These are phyloP conservation scores for Trichoderma koningiopsis DNA, from an alignment of 2,329 filamentous ascomycete genomes.

Conservation along the genomic window DNA sequence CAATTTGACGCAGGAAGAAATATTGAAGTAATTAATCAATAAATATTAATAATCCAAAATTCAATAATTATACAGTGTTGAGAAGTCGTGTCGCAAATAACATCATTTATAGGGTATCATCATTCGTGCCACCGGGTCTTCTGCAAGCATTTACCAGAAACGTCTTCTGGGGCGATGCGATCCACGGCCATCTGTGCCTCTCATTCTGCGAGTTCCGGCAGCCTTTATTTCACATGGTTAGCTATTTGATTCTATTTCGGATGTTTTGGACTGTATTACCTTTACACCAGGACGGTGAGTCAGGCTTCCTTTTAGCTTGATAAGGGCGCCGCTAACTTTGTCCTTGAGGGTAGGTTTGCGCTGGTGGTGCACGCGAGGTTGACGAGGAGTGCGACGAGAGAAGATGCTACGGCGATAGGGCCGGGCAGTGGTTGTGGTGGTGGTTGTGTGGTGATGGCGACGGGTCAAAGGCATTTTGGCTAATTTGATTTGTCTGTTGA, in stretches of 20 bases:
- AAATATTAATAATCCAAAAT: constrained; percentile 14
- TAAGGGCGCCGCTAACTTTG: constrained; percentile 75
- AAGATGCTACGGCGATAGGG: constrained; percentile 47
- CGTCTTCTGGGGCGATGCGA: constrained; percentile 41
- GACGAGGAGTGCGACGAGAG: constrained; percentile 43
- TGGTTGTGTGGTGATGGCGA: constrained; percentile 41
- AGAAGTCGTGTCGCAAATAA: background rate
- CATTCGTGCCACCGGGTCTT: background rate
- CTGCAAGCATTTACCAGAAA: constrained; percentile 18
- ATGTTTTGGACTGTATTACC: constrained; percentile 43
- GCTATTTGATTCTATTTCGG: background rate
- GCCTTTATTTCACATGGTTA: constrained; percentile 49
- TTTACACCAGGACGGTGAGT: constrained; percentile 71
- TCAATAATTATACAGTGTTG: background rate
- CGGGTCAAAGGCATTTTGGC: constrained; percentile 30
- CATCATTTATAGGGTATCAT: constrained; percentile 6
- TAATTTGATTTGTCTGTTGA: background rate
- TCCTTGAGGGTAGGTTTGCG: constrained; percentile 71
- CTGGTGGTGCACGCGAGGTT: constrained; percentile 61
- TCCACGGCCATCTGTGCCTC: constrained; percentile 71
- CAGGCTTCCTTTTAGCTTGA: constrained; percentile 71
- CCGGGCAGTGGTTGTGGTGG: constrained; percentile 40
- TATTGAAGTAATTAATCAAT: constrained; percentile 21
- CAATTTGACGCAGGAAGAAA: constrained; percentile 17
- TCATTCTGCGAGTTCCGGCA: constrained; percentile 73